A percentile compares a stretch with the other conserved stretches of the same genome.
Evolutionary conservation across 768 basidiomycete species (phyloP).

Genomic region (Hortiboletus campestris): DNA sequence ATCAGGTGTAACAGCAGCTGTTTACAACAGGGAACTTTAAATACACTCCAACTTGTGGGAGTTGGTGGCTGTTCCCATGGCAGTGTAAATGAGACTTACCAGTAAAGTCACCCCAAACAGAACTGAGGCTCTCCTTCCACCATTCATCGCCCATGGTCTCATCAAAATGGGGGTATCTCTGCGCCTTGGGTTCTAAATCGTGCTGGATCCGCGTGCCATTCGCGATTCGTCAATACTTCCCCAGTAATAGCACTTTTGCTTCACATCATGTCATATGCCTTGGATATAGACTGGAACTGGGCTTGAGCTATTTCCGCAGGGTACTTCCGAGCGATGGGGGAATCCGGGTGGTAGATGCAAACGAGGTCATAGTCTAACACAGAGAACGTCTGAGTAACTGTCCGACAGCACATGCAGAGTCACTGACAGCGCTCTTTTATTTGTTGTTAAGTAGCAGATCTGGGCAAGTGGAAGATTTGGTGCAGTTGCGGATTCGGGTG

Average conservation of each 20-base stretch:
- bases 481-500: conserved; percentile 54
- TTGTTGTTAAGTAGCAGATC: conserved; percentile 47
- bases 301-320: conserved; percentile 53
- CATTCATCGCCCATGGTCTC: conserved; percentile 49
- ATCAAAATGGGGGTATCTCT: conserved; percentile 46
- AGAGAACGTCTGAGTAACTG: neutral
- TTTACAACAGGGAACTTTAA: too few relatives aligned
- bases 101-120: conserved; percentile 54
- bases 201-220: conserved; percentile 33
- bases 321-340: conserved; percentile 40
- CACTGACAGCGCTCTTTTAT: conserved; percentile 58
- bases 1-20: too few relatives aligned
- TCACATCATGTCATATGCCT: conserved; percentile 64
- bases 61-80: neutral
- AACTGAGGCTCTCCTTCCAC: conserved; percentile 64
- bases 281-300: conserved; percentile 66
- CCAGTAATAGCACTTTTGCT: conserved; percentile 38
- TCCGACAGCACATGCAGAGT: neutral
- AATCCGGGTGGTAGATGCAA: conserved; percentile 76
- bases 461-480: conserved; percentile 62
- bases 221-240: conserved; percentile 14
- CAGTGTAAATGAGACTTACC: conserved; percentile 33
- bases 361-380: conserved; percentile 74
- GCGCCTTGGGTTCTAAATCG: conserved; percentile 40
- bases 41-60: too few relatives aligned